Base-by-base conservation (phyloP, 257 asterid genomes). In the Solanum bulbocastanum region DNA sequence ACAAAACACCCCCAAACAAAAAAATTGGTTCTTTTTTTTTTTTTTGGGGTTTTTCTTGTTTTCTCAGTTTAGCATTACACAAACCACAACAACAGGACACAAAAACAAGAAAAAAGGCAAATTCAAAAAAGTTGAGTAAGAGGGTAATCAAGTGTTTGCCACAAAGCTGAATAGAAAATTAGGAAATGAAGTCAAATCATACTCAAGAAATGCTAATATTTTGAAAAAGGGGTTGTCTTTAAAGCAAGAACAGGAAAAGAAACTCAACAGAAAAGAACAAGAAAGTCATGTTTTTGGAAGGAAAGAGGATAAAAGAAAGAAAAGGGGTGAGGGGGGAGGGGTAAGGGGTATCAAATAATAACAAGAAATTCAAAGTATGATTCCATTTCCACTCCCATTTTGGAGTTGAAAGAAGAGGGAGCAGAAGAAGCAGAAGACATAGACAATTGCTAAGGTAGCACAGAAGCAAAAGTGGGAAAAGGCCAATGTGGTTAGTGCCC, bases 351-450 rank as follows among this genome's bases (percentile, higher is more conserved):
- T 95, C 95, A 94, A 92, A 93, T 93, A 91, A 93, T 93, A 94
- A 92, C 94, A 93, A 91, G 97, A 93, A 96, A 94, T 89, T 94
- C 92, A 87, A 93, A 93, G 96, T 91, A 92, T 92, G 98, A 94
- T 94, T 94, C 96, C 93, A 91, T 69, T 69, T 69, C 23, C 75
- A 69, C 37, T 93, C 56, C 92, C 98, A 98, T 94, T 94, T 93
- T 92, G 94, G 91, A 93, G 96, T 86, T 90, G 87, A 90, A 88
- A 90, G 97, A 92, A 90, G 92, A 92, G 98, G 94, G 93, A 88
- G 88, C 86, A 92, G 94, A 87, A 90, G 98, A 94, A 88, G 88
- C 86, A 93, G 94, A 83, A 90, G 98, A 94, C 99, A 94, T 89
- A 90, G 95, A 94, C 98, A 94, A 91, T 92, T 92, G 98, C 95